Conservation (phyloP, 306 rosid species). For the Fragaria iinumae region DNA sequence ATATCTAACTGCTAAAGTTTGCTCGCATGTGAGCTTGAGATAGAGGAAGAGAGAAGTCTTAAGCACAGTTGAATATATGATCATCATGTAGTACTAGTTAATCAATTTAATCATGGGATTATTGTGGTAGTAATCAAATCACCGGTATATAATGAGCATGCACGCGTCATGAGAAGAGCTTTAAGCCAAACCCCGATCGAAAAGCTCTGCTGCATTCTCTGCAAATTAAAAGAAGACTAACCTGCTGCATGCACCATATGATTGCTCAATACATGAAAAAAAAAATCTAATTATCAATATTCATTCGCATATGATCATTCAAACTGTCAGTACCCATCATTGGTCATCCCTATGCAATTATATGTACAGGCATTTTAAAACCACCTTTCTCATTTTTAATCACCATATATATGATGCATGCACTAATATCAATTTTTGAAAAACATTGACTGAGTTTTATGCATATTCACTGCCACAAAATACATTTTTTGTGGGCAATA, state of each 20-base stretch:
- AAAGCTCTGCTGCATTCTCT: constrained; percentile 6
- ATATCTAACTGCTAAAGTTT: constrained; percentile 22
- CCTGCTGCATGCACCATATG: constrained; percentile 24
- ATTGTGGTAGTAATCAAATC: constrained; percentile 9
- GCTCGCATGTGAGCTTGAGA: constrained; percentile 24
- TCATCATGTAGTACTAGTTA: constrained; percentile 14
- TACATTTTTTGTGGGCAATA: too few relatives aligned
- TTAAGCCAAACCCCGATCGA: constrained; percentile 23
- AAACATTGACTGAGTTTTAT: not conserved
- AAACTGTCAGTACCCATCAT: constrained; percentile 24
- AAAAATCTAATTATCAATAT: constrained; percentile 23
- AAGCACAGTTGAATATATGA: constrained; percentile 21
- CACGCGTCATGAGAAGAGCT: constrained; percentile 28
- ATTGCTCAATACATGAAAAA: constrained; percentile 32
- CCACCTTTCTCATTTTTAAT: not conserved
- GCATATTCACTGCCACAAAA: too few relatives aligned
- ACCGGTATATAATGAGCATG: constrained; percentile 18
- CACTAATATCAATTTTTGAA: not conserved
- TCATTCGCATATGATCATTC: constrained; percentile 33
- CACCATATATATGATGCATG: not conserved
- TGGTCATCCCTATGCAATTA: constrained; percentile 23
- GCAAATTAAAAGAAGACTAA: not conserved
- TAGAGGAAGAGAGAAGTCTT: constrained; percentile 10
- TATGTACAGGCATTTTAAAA: not conserved
- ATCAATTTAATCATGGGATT: constrained; percentile 18